Evolutionary conservation across 768 basidiomycete species (phyloP), one percentile per base, ranked within the genome.

Genomic region (Daedaleopsis sinensis): DNA sequence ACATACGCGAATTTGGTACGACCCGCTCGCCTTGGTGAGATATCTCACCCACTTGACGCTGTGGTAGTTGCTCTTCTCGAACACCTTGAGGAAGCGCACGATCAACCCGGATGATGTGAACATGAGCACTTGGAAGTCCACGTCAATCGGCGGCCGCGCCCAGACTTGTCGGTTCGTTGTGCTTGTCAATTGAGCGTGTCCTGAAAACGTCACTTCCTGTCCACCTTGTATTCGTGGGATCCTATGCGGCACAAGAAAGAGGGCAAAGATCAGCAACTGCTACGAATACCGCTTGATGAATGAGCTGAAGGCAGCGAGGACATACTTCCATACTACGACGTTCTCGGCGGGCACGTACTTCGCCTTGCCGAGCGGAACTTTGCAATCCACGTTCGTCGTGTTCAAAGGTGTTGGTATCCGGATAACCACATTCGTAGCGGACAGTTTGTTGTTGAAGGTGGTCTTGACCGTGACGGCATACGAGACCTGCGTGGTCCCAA

Each of bases 81-180:
- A 98, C 18, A 99, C 96, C 74, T 98, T 98, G 71, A 99, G 77
- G 83, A 98, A 99, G 55, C 96, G 85, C 46, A 99, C 97, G 53
- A 96, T 90, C 69, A 99, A 74, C 1, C 97, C 97, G 12, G 96
- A 98, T 12, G 97, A 84, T 0, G 97, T 98, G 76, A 98, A 94
- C 97, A 99, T 99, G 67, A 99, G 82, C 59, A 99, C 97, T 78
- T 96, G 94, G 77, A 99, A 99, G 74, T 99, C 97, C 64, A 98
- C 89, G 67, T 96, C 93, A 70, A 99, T 98, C 8, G 97, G 97
- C 18, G 97, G 97, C 57, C 97, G 82, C 3, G 96, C 95, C 97
- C 97, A 99, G 5, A 96, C 89, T 82, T 98, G 95, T 37, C 94
- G 88, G 61, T 87, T 84, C 0, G 97, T 99, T 36, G 94, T 96